Conservation (phyloP, 2,329 filamentous ascomycete genomes). For the Cladosporium sp. region DNA sequence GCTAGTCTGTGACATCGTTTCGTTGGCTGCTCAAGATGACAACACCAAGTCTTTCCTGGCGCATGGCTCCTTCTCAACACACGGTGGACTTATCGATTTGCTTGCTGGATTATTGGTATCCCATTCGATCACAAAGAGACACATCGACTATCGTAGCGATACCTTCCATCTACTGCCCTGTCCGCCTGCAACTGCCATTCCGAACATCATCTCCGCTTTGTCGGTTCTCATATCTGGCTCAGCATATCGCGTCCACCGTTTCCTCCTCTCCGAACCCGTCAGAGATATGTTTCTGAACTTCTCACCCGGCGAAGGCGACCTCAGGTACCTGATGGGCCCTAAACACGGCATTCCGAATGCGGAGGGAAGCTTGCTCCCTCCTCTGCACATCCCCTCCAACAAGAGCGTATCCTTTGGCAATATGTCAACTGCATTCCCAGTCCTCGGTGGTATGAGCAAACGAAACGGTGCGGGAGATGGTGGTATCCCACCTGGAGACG, state of each 20-base stretch:
- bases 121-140: conserved; percentile 42
- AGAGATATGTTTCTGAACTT: conserved; percentile 26
- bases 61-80: no score
- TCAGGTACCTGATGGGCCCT: conserved; percentile 22
- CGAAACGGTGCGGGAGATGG: neutral
- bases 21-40: conserved; percentile 65
- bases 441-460: conserved; percentile 31
- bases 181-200: conserved; percentile 53
- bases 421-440: conserved; percentile 41
- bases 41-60: conserved; percentile 66
- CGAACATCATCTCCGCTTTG: conserved; percentile 72
- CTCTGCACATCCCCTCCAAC: conserved; percentile 40
- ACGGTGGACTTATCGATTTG: conserved; percentile 70
- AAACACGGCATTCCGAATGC: conserved; percentile 23
- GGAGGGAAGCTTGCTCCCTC: conserved; percentile 23
- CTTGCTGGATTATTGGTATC: conserved; percentile 69
- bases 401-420: conserved; percentile 29
- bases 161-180: conserved; percentile 45
- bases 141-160: conserved; percentile 25
- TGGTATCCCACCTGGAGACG: conserved; percentile 19
- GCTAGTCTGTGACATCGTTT: conserved; percentile 55
- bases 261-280: conserved; percentile 45
- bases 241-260: conserved; percentile 67
- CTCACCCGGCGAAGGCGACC: conserved; percentile 19
- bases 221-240: conserved; percentile 74